Evolutionary conservation across 805 yeast species (phyloP), one percentile per base, ranked within the genome.

Genomic region (Ogataea nonfermentans): DNA sequence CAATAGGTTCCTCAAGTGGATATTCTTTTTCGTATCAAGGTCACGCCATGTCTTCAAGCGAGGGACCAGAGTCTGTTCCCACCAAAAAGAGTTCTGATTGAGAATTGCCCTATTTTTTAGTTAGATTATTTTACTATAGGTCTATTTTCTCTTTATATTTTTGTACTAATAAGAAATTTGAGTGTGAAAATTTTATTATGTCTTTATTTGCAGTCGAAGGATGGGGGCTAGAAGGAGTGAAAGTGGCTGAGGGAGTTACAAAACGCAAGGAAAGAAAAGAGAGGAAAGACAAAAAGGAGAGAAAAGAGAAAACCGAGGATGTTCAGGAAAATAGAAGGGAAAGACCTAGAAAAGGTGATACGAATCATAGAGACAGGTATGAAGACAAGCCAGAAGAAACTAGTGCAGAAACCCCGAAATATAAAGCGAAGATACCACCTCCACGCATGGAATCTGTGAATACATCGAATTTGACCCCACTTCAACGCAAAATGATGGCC

Each of bases 401-500:
- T 11, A 10, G 20, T 2, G 13, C 12, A 7, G 10, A 15, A n/a
- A 9, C 17, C 10, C 4, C 24, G 6, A 17, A n/a, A 1, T 6
- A 19, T 5, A 8, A 5, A 19, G 8, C 22, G 5, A 19, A 19
- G 8, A 8, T 19, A 8, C 22, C 22, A 8, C 22, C 22, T 19
- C 22, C 22, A 19, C 22, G 8, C 22, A 19, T 19, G 22, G 22
- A 19, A 8, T 19, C 22, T 19, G 24, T 24, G 9, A 13, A 22
- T 15, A 14, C 9, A 8, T 9, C 45, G 9, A 77, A 79, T 32
- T 65, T 90, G 38, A 87, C 96, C 0, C 95, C 96, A 12, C 65
- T 90, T 47, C 99, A 93, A 63, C 85, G 84, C 55, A 93, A 93
- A 57, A 91, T 93, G 98, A 79, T 88, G 81, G 88, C 86, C 32